Evolutionary conservation across 2,329 filamentous ascomycete species (phyloP).

Genomic region (Tolypocladium album): DNA sequence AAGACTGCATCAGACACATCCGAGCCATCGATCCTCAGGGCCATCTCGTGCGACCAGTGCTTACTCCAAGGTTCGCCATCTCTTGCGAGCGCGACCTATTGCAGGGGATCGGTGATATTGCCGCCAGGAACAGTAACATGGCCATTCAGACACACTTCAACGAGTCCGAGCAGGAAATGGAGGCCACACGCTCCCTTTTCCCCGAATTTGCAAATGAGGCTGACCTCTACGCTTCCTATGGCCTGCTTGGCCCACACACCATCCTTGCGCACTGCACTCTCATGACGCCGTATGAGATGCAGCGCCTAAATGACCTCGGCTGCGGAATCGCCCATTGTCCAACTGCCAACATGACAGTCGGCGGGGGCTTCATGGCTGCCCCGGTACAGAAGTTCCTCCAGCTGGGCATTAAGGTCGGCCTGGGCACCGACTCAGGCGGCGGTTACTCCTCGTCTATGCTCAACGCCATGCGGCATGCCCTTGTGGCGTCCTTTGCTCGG

Average conservation of each 20-base stretch:
- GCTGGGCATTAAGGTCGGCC: conserved; percentile 50
- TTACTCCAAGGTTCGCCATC: conserved; percentile 52
- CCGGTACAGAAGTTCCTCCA: conserved; percentile 46
- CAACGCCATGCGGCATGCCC: conserved; percentile 45
- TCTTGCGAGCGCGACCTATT: conserved; percentile 46
- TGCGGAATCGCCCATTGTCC: conserved; percentile 57
- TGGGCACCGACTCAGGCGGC: conserved; percentile 55
- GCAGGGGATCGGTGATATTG: conserved; percentile 42
- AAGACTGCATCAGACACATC: conserved; percentile 37
- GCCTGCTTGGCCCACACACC: conserved; percentile 40
- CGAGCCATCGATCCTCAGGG: conserved; percentile 30
- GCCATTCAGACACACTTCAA: conserved; percentile 59
- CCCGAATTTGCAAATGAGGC: conserved; percentile 45
- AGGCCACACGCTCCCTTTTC: conserved; percentile 43
- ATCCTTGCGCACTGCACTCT: conserved; percentile 60
- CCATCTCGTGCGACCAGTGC: conserved; percentile 34
- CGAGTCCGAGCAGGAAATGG: conserved; percentile 50
- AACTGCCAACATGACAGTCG: conserved; percentile 51
- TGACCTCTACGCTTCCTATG: conserved; percentile 46
- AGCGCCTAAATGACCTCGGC: conserved; percentile 29
- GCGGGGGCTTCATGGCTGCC: conserved; percentile 52
- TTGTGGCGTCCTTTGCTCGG: conserved; percentile 41
- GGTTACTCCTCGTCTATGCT: conserved; percentile 51
- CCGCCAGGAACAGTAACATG: conserved; percentile 32
- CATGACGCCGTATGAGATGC: conserved; percentile 45